Evolutionary conservation across 176 grass and related monocot genomes (phyloP).

Genomic region (Aechmea fasciata): DNA sequence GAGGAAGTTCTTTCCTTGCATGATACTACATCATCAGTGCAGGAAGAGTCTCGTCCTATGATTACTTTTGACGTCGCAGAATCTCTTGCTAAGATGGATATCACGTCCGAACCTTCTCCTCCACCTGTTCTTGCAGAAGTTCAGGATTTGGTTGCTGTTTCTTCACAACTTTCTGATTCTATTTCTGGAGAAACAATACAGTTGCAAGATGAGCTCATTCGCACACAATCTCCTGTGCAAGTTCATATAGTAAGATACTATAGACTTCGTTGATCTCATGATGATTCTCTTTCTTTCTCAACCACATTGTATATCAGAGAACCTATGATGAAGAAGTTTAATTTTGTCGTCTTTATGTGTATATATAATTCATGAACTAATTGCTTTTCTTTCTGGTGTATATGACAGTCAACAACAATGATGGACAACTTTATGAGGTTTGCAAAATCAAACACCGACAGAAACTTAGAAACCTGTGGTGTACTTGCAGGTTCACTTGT

Average conservation of each 20-base stretch:
- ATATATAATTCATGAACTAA: constrained; percentile 1
- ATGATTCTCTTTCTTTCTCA: not conserved
- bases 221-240: constrained; percentile 36
- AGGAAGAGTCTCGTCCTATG: constrained; percentile 17
- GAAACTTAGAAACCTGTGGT: constrained; percentile 48
- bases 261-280: not conserved
- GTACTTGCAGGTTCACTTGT: constrained; percentile 59
- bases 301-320: not conserved
- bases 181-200: constrained; percentile 21
- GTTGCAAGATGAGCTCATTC: constrained; percentile 34
- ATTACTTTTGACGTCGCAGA: constrained; percentile 20
- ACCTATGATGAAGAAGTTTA: not conserved
- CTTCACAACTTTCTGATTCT: constrained; percentile 18
- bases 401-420: constrained; percentile 34
- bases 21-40: constrained; percentile 17
- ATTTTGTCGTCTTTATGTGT: not conserved
- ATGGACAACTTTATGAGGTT: constrained; percentile 49
- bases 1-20: constrained; percentile 46
- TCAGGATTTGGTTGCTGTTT: constrained; percentile 24
- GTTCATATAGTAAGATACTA: constrained; percentile 33
- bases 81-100: constrained; percentile 32
- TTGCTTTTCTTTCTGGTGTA: constrained; percentile 4
- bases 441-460: constrained; percentile 46
- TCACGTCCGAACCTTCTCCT: constrained; percentile 39
- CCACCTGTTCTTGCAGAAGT: constrained; percentile 44